Evolutionary conservation across 805 yeast species (phyloP).

Genomic region (Huiozyma naganishii): DNA sequence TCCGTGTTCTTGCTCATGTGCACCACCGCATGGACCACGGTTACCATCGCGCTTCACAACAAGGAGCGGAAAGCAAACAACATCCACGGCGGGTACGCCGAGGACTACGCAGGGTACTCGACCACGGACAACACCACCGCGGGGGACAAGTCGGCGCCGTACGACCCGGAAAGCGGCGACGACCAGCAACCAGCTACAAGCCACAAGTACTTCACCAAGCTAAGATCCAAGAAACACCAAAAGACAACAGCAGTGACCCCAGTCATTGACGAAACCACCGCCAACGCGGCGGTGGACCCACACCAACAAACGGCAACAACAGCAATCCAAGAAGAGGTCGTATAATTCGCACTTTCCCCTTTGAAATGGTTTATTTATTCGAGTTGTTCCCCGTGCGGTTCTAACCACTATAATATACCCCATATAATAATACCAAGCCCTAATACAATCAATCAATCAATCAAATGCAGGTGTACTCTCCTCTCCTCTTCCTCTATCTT

Average conservation of each 20-base stretch:
- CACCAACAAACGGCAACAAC: background rate
- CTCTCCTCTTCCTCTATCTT: background rate
- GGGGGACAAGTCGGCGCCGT: background rate
- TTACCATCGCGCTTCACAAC: slow-evolving; percentile 6
- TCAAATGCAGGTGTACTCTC: too few species aligned
- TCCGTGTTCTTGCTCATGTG: slow-evolving; percentile 13
- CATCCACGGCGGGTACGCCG: background rate
- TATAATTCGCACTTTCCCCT: background rate
- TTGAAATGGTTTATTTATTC: background rate
- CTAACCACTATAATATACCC: too few species aligned
- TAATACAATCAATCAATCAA: too few species aligned
- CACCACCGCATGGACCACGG: slow-evolving; percentile 16
- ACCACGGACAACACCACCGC: background rate
- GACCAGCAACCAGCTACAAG: background rate
- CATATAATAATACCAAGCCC: too few species aligned
- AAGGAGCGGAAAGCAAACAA: slow-evolving; percentile 2
- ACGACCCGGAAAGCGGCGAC: background rate
- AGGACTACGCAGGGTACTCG: background rate
- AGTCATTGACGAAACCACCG: background rate
- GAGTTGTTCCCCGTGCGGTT: too few species aligned
- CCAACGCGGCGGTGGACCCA: too few species aligned
- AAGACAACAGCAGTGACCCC: background rate
- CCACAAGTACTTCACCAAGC: background rate
- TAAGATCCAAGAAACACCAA: background rate
- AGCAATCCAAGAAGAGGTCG: background rate